phyloP scores from a whole-genome alignment of 1,139 yeast genomes.

The Pichia inconspicua region DNA sequence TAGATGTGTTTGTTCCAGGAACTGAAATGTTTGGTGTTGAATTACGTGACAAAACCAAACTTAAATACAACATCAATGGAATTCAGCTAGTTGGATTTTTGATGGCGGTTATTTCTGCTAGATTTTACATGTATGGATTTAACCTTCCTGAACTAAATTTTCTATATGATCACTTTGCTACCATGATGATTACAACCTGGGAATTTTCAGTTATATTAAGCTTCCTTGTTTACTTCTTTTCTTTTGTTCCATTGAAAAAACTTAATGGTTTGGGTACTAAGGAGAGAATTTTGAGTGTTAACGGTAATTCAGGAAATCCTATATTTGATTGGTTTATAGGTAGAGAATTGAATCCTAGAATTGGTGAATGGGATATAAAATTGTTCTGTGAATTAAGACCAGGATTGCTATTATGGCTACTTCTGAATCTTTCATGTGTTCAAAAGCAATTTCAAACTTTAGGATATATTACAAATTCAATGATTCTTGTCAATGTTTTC shows the following conservation, averaged over 20 bases:
- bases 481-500: slow-evolving; percentile 57
- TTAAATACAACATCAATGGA: slow-evolving; percentile 81
- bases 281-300: slow-evolving; percentile 70
- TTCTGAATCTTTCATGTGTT: slow-evolving; percentile 69
- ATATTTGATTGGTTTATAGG: slow-evolving; percentile 97
- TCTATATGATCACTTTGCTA: slow-evolving; percentile 59
- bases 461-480: slow-evolving; percentile 64
- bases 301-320: slow-evolving; percentile 74
- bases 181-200: slow-evolving; percentile 55
- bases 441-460: slow-evolving; percentile 66
- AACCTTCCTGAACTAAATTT: slow-evolving; percentile 74
- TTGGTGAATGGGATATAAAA: slow-evolving; percentile 81
- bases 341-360: slow-evolving; percentile 86
- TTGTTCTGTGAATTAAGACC: slow-evolving; percentile 92
- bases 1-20: slow-evolving; percentile 75
- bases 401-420: slow-evolving; percentile 80
- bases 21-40: slow-evolving; percentile 53
- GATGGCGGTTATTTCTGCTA: slow-evolving; percentile 37
- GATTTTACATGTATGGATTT: slow-evolving; percentile 45
- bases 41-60: slow-evolving; percentile 65
- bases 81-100: slow-evolving; percentile 45
- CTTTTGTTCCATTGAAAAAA: slow-evolving; percentile 50
- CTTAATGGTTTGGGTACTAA: slow-evolving; percentile 46
- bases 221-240: slow-evolving; percentile 52
- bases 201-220: slow-evolving; percentile 60